Evolutionary conservation across 169 alveolate species (phyloP), one percentile per base, ranked within the genome.

Genomic region (Plasmodium relictum): DNA sequence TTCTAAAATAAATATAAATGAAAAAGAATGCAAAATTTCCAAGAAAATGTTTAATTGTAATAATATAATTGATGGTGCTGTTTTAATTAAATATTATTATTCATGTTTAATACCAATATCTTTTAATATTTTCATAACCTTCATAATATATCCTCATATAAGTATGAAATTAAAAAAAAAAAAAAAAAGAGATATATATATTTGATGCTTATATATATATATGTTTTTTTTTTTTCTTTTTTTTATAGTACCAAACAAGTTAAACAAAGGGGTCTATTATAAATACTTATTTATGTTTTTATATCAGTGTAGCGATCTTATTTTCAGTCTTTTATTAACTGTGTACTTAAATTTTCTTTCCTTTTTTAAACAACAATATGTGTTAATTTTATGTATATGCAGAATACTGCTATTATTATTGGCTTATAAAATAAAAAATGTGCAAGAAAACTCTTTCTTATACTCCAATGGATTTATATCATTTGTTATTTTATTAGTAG

Each of bases 71-170:
- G n/a, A 66, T n/a, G 89, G 89, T 6, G 74, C 74, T 48, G 0
- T 45, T 2, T 42, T 80, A 20, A 66, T 80, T 16, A 80, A 54
- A 58, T 68, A 80, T 26, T 80, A 80, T 59, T 80, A 80, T 39
- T 22, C 18, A 50, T 80, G 89, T 26, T 59, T 80, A 22, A 80
- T 80, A 26, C 89, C 89, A 10, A 80, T 80, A 65, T 50, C 56
- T 16, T 54, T 80, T 37, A n/a, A 78, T 4, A 66, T 80, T 50
- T 80, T 80, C 8, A 37, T 80, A 24, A 41, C 89, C 20, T 80
- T 22, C 37, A 50, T 44, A n/a, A 45, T 66, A 16, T 66, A 66
- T 37, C 89, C 89, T 10, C 89, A 80, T 48, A 66, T 80, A 45
- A 37, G 89, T 80, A 66, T 37, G 80, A 20, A 9, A 63, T 26